Conservation (phyloP, 768 basidiomycete species). For the Rhodotorula graminis region DNA sequence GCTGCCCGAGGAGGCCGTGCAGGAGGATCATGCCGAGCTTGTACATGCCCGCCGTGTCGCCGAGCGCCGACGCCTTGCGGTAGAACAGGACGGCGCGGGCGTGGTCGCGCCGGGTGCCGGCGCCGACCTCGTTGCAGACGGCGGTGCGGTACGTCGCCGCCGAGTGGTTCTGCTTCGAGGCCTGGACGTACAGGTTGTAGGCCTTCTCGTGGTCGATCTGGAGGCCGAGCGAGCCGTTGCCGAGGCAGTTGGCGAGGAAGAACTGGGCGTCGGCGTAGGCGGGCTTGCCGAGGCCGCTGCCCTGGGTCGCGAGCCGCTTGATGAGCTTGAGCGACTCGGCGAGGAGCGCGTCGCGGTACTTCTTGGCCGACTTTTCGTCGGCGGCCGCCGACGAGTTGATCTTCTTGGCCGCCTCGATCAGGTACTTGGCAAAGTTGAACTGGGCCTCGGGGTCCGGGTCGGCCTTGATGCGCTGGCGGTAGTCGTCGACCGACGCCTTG, state of each 20-base stretch:
- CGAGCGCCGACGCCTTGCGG: slow-evolving; percentile 89
- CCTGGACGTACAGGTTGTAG: slow-evolving; percentile 93
- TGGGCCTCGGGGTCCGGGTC: slow-evolving; percentile 98
- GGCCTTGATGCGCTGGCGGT: slow-evolving; percentile 90
- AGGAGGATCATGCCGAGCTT: slow-evolving; percentile 98
- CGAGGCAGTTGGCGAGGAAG: slow-evolving; percentile 94
- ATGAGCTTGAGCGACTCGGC: slow-evolving; percentile 86
- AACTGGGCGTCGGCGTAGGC: slow-evolving; percentile 96
- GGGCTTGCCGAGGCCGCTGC: slow-evolving; percentile 52
- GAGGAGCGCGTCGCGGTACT: slow-evolving; percentile 82
- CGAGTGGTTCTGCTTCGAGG: slow-evolving; percentile 93
- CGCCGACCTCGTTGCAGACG: slow-evolving; percentile 97
- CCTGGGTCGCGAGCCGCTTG: slow-evolving; percentile 85
- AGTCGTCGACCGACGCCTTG: slow-evolving; percentile 89
- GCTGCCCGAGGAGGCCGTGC: slow-evolving; percentile 74
- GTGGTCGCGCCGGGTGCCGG: slow-evolving; percentile 83
- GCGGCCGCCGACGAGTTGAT: slow-evolving; percentile 54
- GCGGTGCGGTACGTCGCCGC: slow-evolving; percentile 93
- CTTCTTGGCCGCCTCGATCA: slow-evolving; percentile 95
- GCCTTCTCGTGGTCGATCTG: slow-evolving; percentile 96
- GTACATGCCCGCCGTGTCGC: slow-evolving; percentile 98
- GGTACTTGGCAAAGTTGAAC: slow-evolving; percentile 95
- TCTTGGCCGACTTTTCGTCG: slow-evolving; percentile 66
- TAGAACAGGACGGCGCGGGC: slow-evolving; percentile 90
- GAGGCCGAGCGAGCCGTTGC: slow-evolving; percentile 90